phyloP scores from a whole-genome alignment of 225 moss, liverwort and hornwort genomes.

The Anthoceros angustus region DNA sequence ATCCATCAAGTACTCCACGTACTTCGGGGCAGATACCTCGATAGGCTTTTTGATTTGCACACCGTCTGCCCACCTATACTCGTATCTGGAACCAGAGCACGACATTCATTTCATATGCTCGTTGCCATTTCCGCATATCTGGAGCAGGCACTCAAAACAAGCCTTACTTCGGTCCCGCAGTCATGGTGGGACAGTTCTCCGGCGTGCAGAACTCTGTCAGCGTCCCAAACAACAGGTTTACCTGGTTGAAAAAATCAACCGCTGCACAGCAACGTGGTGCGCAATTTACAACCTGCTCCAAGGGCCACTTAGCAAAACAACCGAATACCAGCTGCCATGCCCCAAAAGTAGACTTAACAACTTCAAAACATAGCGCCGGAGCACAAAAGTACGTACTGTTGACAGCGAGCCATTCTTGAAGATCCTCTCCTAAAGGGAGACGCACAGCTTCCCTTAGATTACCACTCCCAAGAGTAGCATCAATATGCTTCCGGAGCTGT shows the following conservation, averaged over 20 bases:
- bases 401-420: slow-evolving; percentile 95
- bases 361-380: not conserved
- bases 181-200: slow-evolving; percentile 96
- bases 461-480: slow-evolving; percentile 97
- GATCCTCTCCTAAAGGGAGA: slow-evolving; percentile 92
- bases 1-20: slow-evolving; percentile 98
- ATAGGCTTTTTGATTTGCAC: slow-evolving; percentile 92
- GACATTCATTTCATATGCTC: not conserved
- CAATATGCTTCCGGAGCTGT: slow-evolving; percentile 94
- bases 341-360: slow-evolving; percentile 3
- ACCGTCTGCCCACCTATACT: slow-evolving; percentile 98
- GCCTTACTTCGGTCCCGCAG: slow-evolving; percentile 90
- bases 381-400: slow-evolving; percentile 50
- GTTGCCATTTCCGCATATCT: not conserved
- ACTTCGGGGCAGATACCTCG: slow-evolving; percentile 94
- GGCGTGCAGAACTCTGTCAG: slow-evolving; percentile 95
- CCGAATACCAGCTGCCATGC: not conserved
- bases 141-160: not conserved
- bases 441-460: slow-evolving; percentile 95
- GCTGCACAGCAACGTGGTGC: slow-evolving; percentile 28
- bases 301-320: not conserved
- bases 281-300: not conserved
- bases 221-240: slow-evolving; percentile 90
- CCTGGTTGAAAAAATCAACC: slow-evolving; percentile 99
- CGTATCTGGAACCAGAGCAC: slow-evolving; percentile 34